Evolutionary conservation across 306 rosid species (phyloP).

Genomic region (Luffa acutangula): DNA sequence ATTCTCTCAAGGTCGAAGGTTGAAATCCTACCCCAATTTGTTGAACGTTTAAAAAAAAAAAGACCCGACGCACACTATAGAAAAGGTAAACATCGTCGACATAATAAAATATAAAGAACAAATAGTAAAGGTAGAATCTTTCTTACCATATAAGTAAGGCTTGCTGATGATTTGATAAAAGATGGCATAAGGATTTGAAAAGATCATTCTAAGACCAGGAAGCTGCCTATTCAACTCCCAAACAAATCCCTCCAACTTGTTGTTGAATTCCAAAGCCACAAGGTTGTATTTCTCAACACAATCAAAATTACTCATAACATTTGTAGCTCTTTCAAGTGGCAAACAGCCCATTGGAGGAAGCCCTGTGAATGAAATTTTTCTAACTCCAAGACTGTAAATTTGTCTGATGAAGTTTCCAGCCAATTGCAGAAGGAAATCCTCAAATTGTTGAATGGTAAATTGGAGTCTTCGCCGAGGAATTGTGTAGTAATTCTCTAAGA

Average conservation of each 20-base stretch:
- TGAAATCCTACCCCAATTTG: too few species aligned
- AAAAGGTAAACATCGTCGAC: background rate
- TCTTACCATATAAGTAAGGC: constrained; percentile 34
- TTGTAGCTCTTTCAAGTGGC: constrained; percentile 62
- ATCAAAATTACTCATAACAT: constrained; percentile 13
- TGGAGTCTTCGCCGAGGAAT: constrained; percentile 28
- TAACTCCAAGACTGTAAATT: constrained; percentile 42
- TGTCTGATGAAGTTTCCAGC: constrained; percentile 37
- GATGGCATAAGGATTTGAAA: constrained; percentile 8
- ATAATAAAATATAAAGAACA: background rate
- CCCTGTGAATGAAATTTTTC: constrained; percentile 52
- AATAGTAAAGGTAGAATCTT: background rate
- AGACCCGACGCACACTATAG: too few species aligned
- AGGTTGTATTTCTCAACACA: constrained; percentile 27
- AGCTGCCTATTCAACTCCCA: constrained; percentile 25
- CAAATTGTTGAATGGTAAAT: constrained; percentile 30
- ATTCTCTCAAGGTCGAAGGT: too few species aligned
- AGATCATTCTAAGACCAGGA: constrained; percentile 16
- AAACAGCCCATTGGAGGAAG: constrained; percentile 80
- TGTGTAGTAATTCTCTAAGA: constrained; percentile 56
- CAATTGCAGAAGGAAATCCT: constrained; percentile 34
- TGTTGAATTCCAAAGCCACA: constrained; percentile 32
- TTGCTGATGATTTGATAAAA: constrained; percentile 16
- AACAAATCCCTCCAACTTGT: constrained; percentile 20
- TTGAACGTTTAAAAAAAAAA: too few species aligned